Evolutionary conservation across 2,329 filamentous ascomycete genomes (phyloP).

Genomic region (Claviceps cyperi): DNA sequence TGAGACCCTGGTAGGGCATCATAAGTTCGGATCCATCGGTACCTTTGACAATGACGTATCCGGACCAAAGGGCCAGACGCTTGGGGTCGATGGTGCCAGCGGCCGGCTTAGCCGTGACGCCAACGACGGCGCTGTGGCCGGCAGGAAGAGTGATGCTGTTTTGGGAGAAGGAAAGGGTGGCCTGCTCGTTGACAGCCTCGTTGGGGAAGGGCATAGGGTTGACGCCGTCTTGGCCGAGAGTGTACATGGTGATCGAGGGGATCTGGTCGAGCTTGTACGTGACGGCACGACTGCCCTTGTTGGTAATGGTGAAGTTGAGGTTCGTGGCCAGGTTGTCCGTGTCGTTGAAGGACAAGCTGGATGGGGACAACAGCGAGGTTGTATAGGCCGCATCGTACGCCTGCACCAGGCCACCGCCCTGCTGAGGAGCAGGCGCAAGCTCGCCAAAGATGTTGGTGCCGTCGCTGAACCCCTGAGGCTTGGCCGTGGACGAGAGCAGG

Average conservation of each 20-base stretch:
- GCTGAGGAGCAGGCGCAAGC: constrained; percentile 43
- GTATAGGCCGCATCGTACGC: constrained; percentile 42
- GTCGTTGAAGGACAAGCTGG: constrained; percentile 48
- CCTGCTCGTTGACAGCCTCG: constrained; percentile 24
- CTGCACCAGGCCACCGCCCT: constrained; percentile 45
- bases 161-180: constrained; percentile 27
- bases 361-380: constrained; percentile 35
- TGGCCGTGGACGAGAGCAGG: constrained; percentile 33
- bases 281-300: constrained; percentile 32
- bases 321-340: constrained; percentile 37
- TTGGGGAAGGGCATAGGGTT: constrained; percentile 30
- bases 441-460: constrained; percentile 19
- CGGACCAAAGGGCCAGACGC: constrained; percentile 27
- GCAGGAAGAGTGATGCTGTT: constrained; percentile 28
- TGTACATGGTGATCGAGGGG: constrained; percentile 38
- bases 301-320: constrained; percentile 39
- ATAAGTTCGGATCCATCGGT: constrained; percentile 21
- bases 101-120: constrained; percentile 27
- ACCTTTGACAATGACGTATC: constrained; percentile 26
- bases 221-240: constrained; percentile 20
- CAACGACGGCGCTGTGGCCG: constrained; percentile 27
- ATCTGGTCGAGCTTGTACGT: constrained; percentile 37
- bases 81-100: constrained; percentile 22
- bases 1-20: constrained; percentile 26
- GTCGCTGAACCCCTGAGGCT: constrained; percentile 32